phyloP scores from a whole-genome alignment of 495 filamentous ascomycete species.

The Aspergillus wentii region DNA sequence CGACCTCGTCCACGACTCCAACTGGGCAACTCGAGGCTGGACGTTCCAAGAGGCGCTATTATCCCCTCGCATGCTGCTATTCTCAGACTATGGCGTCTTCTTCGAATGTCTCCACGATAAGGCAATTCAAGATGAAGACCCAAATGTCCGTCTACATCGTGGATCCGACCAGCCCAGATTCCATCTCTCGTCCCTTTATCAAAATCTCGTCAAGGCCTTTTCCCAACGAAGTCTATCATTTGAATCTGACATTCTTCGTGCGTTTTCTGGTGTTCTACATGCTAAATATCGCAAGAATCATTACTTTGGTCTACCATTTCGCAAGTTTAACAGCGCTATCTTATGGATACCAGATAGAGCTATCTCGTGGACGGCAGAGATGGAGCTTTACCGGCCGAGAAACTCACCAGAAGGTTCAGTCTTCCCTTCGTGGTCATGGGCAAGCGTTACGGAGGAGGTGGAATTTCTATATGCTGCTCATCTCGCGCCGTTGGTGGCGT shows the following conservation, averaged over 20 bases:
- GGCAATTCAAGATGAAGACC: conserved; percentile 4
- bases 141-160: background rate
- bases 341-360: background rate
- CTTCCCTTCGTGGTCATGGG: background rate
- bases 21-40: conserved; percentile 9
- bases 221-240: conserved; percentile 9
- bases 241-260: conserved; percentile 15
- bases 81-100: conserved; percentile 3
- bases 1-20: no score
- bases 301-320: background rate
- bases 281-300: background rate
- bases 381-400: background rate
- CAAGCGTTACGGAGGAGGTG: no score
- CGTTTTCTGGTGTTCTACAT: conserved; percentile 1
- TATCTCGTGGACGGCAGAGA: background rate
- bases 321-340: no score
- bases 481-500: no score
- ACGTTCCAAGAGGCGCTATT: conserved; percentile 5
- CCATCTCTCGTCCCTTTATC: no score
- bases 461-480: no score
- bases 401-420: background rate
- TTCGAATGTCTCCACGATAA: conserved; percentile 1
- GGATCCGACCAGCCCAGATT: no score
- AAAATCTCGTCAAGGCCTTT: conserved; percentile 6
- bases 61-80: conserved; percentile 2